A percentile compares a stretch with the other conserved stretches of the same genome.
Conservation (phyloP, 1,284 basidiomycete genomes). For the Leccinum subatratum region DNA sequence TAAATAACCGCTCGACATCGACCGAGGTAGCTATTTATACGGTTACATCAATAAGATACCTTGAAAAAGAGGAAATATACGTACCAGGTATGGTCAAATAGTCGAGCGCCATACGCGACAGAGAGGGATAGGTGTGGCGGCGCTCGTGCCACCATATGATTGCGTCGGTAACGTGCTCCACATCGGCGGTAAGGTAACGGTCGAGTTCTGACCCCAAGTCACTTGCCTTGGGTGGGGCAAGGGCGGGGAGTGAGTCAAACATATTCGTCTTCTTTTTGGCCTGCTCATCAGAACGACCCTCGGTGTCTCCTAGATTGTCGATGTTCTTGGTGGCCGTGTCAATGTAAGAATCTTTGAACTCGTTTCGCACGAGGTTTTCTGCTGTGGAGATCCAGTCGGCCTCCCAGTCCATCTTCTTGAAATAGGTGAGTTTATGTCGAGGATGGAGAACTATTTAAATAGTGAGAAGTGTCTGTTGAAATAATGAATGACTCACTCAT, state of each 20-base stretch:
- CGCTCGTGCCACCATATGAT: background rate
- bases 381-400: background rate
- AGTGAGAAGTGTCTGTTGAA: background rate
- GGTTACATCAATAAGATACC: background rate
- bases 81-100: background rate
- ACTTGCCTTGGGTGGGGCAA: background rate
- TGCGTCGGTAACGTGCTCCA: background rate
- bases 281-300: too few species aligned
- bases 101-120: background rate
- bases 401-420: background rate
- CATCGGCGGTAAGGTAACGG: background rate
- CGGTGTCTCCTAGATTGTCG: background rate
- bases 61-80: background rate
- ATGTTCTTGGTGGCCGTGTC: background rate
- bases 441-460: background rate
- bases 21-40: background rate
- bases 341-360: background rate
- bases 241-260: background rate
- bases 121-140: background rate
- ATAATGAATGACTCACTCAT: background rate
- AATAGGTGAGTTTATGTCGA: background rate
- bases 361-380: background rate
- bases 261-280: background rate
- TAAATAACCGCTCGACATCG: background rate
- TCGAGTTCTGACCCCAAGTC: background rate